Evolutionary conservation across 306 rosid species (phyloP).

Genomic region (Prunus mume): DNA sequence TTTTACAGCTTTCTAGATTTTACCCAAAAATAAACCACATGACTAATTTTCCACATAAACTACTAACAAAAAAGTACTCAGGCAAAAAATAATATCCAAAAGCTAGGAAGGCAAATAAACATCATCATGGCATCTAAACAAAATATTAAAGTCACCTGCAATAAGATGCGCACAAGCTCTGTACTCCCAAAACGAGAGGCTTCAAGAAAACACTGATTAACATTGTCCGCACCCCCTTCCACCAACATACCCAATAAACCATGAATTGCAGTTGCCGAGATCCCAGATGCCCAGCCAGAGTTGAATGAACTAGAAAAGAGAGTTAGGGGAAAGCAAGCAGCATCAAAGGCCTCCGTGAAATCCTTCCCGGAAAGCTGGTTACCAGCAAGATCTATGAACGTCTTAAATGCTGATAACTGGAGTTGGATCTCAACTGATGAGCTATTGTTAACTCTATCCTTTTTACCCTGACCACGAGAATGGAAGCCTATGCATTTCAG

Average conservation of each 20-base stretch:
- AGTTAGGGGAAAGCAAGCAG: constrained; percentile 88
- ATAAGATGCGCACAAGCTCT: constrained; percentile 76
- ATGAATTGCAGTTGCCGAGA: constrained; percentile 74
- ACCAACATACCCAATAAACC: constrained; percentile 78
- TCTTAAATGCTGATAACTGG: constrained; percentile 79
- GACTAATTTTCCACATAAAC: neutral
- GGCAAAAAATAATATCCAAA: neutral
- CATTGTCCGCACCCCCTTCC: constrained; percentile 91
- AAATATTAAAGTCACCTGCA: constrained; percentile 52
- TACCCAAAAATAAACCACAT: no score
- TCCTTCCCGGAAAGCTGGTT: constrained; percentile 85
- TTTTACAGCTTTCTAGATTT: neutral
- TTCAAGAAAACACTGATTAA: constrained; percentile 87
- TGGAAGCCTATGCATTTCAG: constrained; percentile 82
- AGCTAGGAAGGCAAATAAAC: neutral
- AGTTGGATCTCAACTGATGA: constrained; percentile 70
- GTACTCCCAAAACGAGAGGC: constrained; percentile 96
- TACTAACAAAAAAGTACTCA: neutral
- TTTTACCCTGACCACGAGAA: constrained; percentile 58
- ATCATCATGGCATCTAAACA: neutral
- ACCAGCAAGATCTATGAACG: constrained; percentile 80
- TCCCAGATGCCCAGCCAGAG: constrained; percentile 82
- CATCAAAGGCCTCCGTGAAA: constrained; percentile 93
- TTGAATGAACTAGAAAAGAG: constrained; percentile 83
- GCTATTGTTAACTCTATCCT: constrained; percentile 48